A percentile compares a stretch with the other conserved stretches of the same genome.
Conservation (phyloP, 495 filamentous ascomycete species). For the Paragyromitra xinjiangensis region DNA sequence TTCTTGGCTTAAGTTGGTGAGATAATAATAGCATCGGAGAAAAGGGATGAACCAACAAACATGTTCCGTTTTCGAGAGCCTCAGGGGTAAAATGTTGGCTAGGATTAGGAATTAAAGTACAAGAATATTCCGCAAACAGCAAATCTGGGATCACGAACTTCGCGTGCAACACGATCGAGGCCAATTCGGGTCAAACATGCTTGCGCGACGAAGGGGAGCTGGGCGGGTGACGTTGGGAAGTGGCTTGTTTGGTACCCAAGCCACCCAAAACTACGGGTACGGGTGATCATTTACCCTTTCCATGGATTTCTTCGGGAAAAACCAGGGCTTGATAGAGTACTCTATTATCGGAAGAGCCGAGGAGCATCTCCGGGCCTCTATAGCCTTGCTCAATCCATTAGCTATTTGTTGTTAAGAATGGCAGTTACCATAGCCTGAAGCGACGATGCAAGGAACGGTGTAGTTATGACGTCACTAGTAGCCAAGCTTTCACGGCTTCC, state of each 20-base stretch:
- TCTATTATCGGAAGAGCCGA: background rate
- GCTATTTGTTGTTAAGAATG: slow-evolving; percentile 15
- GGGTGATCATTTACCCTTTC: slow-evolving; percentile 25
- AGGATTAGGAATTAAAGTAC: background rate
- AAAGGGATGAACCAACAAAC: background rate
- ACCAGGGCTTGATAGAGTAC: background rate
- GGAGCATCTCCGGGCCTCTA: background rate
- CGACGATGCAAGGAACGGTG: slow-evolving; percentile 40
- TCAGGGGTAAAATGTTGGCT: slow-evolving; percentile 4
- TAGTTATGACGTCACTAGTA: slow-evolving; percentile 45
- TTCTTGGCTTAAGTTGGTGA: background rate
- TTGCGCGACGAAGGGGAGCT: slow-evolving; percentile 4
- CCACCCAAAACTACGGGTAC: background rate
- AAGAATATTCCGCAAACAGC: slow-evolving; percentile 1
- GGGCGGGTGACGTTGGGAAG: slow-evolving; percentile 37
- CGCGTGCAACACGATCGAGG: slow-evolving; percentile 1
- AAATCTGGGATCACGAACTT: background rate
- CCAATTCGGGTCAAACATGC: slow-evolving; percentile 5
- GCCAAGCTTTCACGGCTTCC: slow-evolving; percentile 27
- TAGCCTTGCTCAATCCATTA: slow-evolving; percentile 19
- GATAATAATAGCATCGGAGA: background rate
- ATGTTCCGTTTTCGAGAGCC: background rate
- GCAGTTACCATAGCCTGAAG: background rate
- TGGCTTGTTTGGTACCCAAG: slow-evolving; percentile 41
- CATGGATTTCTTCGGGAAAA: background rate